Percentiles rank a stretch among this genome's conserved stretches.
Evolutionary conservation across 2,329 filamentous ascomycete species (phyloP).

Genomic region (Paecilomyces sp.): DNA sequence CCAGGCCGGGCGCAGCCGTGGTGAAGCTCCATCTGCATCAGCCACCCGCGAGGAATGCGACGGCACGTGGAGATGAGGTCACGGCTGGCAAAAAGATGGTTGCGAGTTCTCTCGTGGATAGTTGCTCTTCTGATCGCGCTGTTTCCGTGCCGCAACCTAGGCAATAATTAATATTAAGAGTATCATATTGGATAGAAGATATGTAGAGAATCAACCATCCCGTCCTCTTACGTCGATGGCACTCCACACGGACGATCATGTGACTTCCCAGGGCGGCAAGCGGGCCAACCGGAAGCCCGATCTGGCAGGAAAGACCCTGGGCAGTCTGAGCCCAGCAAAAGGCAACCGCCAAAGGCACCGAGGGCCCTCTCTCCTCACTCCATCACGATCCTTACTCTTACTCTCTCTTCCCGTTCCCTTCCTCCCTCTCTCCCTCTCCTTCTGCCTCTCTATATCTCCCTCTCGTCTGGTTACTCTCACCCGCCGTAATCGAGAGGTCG

Average conservation of each 20-base stretch:
- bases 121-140: no score
- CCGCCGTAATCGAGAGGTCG: background rate
- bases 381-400: background rate
- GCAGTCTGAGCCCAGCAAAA: background rate
- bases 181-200: background rate
- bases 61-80: background rate
- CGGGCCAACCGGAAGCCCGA: background rate
- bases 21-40: background rate
- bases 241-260: background rate
- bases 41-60: background rate
- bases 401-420: background rate
- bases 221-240: background rate
- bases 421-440: background rate
- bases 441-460: no score
- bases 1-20: background rate
- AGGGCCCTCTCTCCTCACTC: background rate
- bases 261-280: background rate
- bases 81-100: background rate
- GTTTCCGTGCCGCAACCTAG: no score
- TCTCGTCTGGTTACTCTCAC: no score
- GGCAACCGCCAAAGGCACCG: background rate
- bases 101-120: no score
- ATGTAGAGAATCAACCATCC: background rate
- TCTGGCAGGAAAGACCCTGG: background rate
- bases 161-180: no score